These are phyloP conservation scores for Fagus sylvatica DNA, from an alignment of 306 rosid genomes.

Conservation along the genomic window DNA sequence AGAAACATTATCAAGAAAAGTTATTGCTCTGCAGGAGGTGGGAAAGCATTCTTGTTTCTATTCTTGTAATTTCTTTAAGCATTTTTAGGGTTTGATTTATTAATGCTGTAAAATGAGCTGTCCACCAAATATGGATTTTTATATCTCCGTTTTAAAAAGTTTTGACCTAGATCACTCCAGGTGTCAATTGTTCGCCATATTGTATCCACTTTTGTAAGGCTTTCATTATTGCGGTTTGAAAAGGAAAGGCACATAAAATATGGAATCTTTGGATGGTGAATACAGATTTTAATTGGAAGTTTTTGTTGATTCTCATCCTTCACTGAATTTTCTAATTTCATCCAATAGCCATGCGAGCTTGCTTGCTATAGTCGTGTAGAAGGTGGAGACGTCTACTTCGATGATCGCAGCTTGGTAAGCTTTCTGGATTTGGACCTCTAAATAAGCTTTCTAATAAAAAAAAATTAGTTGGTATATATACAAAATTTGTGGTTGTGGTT, in stretches of 20 bases:
- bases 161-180: background rate
- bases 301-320: background rate
- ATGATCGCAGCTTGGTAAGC: constrained; percentile 85
- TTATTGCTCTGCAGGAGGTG: constrained; percentile 62
- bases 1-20: constrained; percentile 53
- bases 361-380: constrained; percentile 90
- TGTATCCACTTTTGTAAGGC: background rate
- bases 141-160: background rate
- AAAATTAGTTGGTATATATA: background rate
- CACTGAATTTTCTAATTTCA: constrained; percentile 25
- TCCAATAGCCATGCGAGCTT: constrained; percentile 77
- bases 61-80: background rate
- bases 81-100: constrained; percentile 20
- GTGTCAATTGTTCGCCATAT: background rate
- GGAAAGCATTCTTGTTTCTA: constrained; percentile 16
- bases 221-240: background rate
- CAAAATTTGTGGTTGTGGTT: constrained; percentile 8
- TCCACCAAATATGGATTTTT: constrained; percentile 1
- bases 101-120: background rate
- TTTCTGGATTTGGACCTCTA: constrained; percentile 11
- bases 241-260: background rate
- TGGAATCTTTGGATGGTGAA: constrained; percentile 11
- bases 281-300: background rate
- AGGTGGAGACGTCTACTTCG: constrained; percentile 83
- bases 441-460: background rate